phyloP scores from a whole-genome alignment of 2,329 filamentous ascomycete genomes.

The Colletotrichum simmondsii region DNA sequence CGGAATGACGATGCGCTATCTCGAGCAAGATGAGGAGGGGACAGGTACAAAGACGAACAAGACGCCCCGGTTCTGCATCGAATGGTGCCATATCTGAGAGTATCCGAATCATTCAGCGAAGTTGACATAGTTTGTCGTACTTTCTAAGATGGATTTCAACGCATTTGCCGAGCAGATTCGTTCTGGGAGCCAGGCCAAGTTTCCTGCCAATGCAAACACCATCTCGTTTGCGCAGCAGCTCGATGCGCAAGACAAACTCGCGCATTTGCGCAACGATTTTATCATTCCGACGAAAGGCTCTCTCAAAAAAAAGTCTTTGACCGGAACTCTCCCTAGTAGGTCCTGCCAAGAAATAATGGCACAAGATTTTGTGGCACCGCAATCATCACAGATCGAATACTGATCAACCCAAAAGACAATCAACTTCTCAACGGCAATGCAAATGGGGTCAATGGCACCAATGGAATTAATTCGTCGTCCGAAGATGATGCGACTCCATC shows the following conservation, averaged over 20 bases:
- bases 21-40: background rate
- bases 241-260: constrained; percentile 71
- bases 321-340: constrained; percentile 54
- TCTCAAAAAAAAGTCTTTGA: constrained; percentile 71
- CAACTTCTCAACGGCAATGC: constrained; percentile 38
- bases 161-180: constrained; percentile 52
- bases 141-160: constrained; percentile 50
- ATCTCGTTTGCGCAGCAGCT: constrained; percentile 61
- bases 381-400: background rate
- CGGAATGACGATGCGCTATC: constrained; percentile 31
- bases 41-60: constrained; percentile 35
- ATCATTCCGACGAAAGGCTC: constrained; percentile 80
- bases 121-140: constrained; percentile 2
- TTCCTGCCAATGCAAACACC: constrained; percentile 59
- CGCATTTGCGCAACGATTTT: constrained; percentile 75
- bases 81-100: background rate
- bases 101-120: background rate
- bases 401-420: background rate
- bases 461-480: constrained; percentile 37
- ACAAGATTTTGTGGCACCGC: background rate
- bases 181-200: constrained; percentile 52
- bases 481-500: constrained; percentile 54
- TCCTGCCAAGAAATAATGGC: constrained; percentile 1
- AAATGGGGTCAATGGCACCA: constrained; percentile 40
- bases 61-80: constrained; percentile 8